Percentiles rank a stretch among this genome's conserved stretches.
phyloP scores from a whole-genome alignment of 202 grass and related monocot species.

The Setaria viridis region DNA sequence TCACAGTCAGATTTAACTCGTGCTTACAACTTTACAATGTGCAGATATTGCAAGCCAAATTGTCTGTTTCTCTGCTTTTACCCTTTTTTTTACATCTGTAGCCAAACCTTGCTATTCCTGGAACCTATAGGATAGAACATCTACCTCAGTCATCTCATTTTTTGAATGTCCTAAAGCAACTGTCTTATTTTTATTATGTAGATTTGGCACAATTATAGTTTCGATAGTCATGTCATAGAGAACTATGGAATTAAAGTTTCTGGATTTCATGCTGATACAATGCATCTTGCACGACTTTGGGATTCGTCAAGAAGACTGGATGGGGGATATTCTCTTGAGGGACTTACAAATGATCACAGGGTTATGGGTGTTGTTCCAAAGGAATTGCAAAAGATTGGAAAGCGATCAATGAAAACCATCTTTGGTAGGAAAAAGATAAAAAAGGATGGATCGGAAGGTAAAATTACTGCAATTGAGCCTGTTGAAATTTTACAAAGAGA shows the following conservation, averaged over 20 bases:
- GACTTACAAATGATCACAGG: slow-evolving; percentile 81
- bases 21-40: slow-evolving; percentile 4
- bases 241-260: slow-evolving; percentile 88
- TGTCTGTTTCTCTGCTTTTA: background rate
- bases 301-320: slow-evolving; percentile 86
- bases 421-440: slow-evolving; percentile 98
- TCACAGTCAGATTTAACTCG: slow-evolving; percentile 16
- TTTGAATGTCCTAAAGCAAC: slow-evolving; percentile 22
- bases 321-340: slow-evolving; percentile 98
- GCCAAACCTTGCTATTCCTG: slow-evolving; percentile 22
- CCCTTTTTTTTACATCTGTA: background rate
- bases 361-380: slow-evolving; percentile 67
- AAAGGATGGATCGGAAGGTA: slow-evolving; percentile 91
- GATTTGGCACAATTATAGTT: slow-evolving; percentile 99
- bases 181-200: slow-evolving; percentile 50
- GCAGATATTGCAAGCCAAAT: slow-evolving; percentile 7
- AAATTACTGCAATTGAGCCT: slow-evolving; percentile 61
- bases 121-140: slow-evolving; percentile 22
- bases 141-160: slow-evolving; percentile 14
- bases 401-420: slow-evolving; percentile 98
- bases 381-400: slow-evolving; percentile 71
- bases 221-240: slow-evolving; percentile 92
- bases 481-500: slow-evolving; percentile 90
- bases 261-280: slow-evolving; percentile 99
- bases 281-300: slow-evolving; percentile 97